Evolutionary conservation across 2,329 filamentous ascomycete species (phyloP).

Genomic region (Colletotrichum karsti): DNA sequence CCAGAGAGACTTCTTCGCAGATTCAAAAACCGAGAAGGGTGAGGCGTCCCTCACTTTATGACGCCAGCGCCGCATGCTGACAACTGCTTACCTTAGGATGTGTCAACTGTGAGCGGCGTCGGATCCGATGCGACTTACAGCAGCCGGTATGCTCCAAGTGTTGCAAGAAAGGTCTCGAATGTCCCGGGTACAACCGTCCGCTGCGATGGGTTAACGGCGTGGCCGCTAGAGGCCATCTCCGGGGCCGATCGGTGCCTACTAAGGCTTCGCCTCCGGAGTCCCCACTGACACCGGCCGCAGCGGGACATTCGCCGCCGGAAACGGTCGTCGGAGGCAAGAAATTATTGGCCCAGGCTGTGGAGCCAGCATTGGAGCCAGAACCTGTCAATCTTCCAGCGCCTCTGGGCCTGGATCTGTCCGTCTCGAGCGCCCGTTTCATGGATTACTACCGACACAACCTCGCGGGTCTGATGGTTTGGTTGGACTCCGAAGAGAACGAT

Average conservation of each 20-base stretch:
- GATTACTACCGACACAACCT: slow-evolving; percentile 39
- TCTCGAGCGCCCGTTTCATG: slow-evolving; percentile 34
- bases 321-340: too few species aligned
- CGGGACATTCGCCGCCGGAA: not conserved
- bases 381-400: not conserved
- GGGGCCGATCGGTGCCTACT: not conserved
- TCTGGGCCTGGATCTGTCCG: not conserved
- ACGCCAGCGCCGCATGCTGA: not conserved
- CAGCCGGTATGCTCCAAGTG: slow-evolving; percentile 38
- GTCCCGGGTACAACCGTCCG: slow-evolving; percentile 36
- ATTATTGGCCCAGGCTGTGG: not conserved
- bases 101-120: slow-evolving; percentile 37
- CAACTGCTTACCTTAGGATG: slow-evolving; percentile 33
- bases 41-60: not conserved
- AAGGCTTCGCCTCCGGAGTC: not conserved
- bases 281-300: not conserved
- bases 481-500: slow-evolving; percentile 38
- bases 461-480: slow-evolving; percentile 41
- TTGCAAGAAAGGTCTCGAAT: slow-evolving; percentile 36
- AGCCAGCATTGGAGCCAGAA: too few species aligned
- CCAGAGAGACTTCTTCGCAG: not conserved
- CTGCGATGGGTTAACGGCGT: slow-evolving; percentile 39
- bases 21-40: not conserved
- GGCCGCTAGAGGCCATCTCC: slow-evolving; percentile 36
- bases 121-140: slow-evolving; percentile 38